Conservation (phyloP, 345 rosid species). For the Toxicodendron radicans region DNA sequence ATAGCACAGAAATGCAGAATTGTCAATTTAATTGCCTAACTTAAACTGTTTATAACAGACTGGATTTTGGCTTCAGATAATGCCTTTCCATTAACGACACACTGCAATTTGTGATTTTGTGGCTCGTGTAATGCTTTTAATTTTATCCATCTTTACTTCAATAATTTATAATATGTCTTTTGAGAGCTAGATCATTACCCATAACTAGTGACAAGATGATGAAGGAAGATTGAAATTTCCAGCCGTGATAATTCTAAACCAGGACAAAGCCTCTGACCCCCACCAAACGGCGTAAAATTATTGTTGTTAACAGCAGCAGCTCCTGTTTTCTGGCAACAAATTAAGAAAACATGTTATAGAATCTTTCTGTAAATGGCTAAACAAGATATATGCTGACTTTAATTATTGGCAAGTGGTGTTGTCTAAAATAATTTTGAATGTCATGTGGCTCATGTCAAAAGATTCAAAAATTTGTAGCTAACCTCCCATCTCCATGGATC, state of each 20-base stretch:
- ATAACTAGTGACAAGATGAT: conserved; percentile 79
- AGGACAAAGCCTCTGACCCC: conserved; percentile 98
- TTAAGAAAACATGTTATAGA: not conserved
- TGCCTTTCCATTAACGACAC: not conserved
- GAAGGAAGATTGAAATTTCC: conserved; percentile 87
- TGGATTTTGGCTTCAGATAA: not conserved
- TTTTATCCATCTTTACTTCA: no score
- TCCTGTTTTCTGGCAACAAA: conserved; percentile 54
- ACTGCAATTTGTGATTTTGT: no score
- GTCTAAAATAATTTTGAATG: not conserved
- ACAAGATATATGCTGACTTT: not conserved
- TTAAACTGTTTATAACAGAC: not conserved
- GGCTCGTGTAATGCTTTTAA: no score
- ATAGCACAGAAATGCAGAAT: not conserved
- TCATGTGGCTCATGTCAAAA: not conserved
- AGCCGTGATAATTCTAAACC: conserved; percentile 91
- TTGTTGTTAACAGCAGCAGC: conserved; percentile 46
- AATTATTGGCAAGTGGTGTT: no score
- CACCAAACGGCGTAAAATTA: conserved; percentile 92
- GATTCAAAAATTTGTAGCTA: not conserved
- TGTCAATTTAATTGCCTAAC: conserved; percentile 8
- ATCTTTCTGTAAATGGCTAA: not conserved
- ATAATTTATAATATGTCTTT: no score
- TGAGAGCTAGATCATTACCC: conserved; percentile 34
- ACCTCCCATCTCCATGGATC: conserved; percentile 99